Evolutionary conservation across 225 moss, liverwort and hornwort genomes (phyloP).

Genomic region (Sphagnum tenellum): DNA sequence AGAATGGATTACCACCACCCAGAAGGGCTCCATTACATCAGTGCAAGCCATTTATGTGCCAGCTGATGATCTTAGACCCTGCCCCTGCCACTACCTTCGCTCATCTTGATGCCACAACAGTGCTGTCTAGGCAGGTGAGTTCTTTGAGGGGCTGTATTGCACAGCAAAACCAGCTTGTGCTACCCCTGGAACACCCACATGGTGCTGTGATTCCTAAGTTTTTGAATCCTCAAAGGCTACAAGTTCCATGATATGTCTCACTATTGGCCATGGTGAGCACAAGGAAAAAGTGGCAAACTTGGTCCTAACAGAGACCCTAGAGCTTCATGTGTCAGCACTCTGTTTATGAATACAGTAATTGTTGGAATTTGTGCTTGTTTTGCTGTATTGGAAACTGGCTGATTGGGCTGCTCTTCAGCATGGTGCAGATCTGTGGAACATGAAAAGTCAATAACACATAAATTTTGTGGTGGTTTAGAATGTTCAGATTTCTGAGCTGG

Average conservation of each 20-base stretch:
- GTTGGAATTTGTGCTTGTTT: background rate
- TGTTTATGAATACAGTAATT: background rate
- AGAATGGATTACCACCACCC: slow-evolving; percentile 56
- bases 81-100: slow-evolving; percentile 71
- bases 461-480: too few relatives aligned
- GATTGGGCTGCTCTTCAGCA: too few relatives aligned
- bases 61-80: slow-evolving; percentile 58
- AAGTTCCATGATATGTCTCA: too few relatives aligned
- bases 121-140: slow-evolving; percentile 48
- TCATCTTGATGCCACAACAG: slow-evolving; percentile 64
- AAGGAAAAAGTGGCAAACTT: background rate
- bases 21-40: slow-evolving; percentile 61
- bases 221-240: too few relatives aligned
- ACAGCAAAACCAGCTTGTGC: background rate
- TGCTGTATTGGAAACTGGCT: too few relatives aligned
- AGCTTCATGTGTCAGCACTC: background rate
- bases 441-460: too few relatives aligned
- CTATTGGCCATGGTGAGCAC: too few relatives aligned
- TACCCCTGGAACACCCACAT: too few relatives aligned
- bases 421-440: too few relatives aligned
- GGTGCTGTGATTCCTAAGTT: too few relatives aligned
- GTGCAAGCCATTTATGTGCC: slow-evolving; percentile 66
- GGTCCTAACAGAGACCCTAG: background rate
- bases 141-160: background rate
- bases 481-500: slow-evolving; percentile 68